Base-by-base conservation (phyloP, 225 moss, liverwort and hornwort species). In the Polytrichum commune region DNA sequence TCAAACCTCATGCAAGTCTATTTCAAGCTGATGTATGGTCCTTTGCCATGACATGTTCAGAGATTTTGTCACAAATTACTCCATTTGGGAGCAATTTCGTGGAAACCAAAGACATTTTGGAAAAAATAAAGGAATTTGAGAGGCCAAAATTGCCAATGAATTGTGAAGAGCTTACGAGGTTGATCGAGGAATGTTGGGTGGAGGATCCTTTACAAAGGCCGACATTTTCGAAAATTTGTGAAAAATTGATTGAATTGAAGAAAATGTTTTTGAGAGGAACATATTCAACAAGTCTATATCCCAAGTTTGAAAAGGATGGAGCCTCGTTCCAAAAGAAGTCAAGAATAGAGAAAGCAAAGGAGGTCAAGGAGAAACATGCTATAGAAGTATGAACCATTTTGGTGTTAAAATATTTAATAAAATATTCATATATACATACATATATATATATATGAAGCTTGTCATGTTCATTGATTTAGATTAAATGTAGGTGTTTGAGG, bases 11-110 rank as follows among this genome's bases (percentile, higher is more conserved):
- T 32, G 32, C 56, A 56, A 18, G 56, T 56, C 5, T 6, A 4
- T 68, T 72, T 26, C 61, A 77, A 53, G 72, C 72, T 2, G 72
- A 77, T 63, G 72, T 72, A 29, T 77, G 54, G n/a, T 62, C 61
- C 27, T 77, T 77, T 27, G 72, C 63, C 26, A 62, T 77, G 33
- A 77, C 62, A 29, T 72, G 77, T 25, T 54, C 72, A 2, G n/a
- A 72, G 19, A 67, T 77, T 28, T 30, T 72, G 23, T 60, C 62
- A 56, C 19, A n/a, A 56, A 56, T 1, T 18, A 1, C 1, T 18
- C 56, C 56, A 56, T 56, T 56, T 56, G 56, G 5, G 18, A 56
- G 56, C n/a, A 56, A 0, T 9, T 5, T 62, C 54, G 18, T 25
- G 63, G 16, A 33, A 30, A 25, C 5, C 4, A 1, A n/a, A 56